Conservation (phyloP, 148 eudicot genomes). For the Pouteria glomerata region DNA sequence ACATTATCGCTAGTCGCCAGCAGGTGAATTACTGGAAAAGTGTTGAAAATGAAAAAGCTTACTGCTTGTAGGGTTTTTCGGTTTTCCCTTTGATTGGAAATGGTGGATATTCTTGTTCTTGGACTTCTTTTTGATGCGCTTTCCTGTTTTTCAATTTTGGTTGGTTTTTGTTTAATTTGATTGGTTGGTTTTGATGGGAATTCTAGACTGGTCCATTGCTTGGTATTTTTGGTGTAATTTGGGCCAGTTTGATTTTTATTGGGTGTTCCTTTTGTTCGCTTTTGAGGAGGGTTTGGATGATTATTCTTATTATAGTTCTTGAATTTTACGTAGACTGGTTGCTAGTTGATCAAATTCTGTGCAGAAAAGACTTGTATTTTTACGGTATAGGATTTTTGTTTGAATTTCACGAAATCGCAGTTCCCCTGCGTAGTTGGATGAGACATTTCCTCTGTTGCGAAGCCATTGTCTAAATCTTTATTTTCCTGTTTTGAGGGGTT, state of each 20-base stretch:
- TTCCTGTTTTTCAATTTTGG: neutral
- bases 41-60: neutral
- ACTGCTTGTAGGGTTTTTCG: neutral
- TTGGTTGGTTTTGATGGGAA: neutral
- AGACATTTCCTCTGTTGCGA: neutral
- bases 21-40: slow-evolving; percentile 21
- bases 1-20: slow-evolving; percentile 6
- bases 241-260: neutral
- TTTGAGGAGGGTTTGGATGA: neutral
- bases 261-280: neutral
- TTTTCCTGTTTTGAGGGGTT: too few species aligned
- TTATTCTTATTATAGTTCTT: neutral
- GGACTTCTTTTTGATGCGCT: neutral
- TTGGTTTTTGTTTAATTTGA: neutral
- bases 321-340: neutral
- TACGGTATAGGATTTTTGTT: neutral
- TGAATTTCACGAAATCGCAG: neutral
- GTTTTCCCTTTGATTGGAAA: neutral
- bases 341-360: neutral
- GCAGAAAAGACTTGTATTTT: neutral
- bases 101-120: neutral
- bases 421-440: neutral
- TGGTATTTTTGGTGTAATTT: neutral
- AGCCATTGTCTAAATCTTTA: neutral
- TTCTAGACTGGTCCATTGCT: neutral